A percentile compares a stretch with the other conserved stretches of the same genome.
Conservation (phyloP, 768 basidiomycete genomes). For the Infundibulicybe gibba region DNA sequence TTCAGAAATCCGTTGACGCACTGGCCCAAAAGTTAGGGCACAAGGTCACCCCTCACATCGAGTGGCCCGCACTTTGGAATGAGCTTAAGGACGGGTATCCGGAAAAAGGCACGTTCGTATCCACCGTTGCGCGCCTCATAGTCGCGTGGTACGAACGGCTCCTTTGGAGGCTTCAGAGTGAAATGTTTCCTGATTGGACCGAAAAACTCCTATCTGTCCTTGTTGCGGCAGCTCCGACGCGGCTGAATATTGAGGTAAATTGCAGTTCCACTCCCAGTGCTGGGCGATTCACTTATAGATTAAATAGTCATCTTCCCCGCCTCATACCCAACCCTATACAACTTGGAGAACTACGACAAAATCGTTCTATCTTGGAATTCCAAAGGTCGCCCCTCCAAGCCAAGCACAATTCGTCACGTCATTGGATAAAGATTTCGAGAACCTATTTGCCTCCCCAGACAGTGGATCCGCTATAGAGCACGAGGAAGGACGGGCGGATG, state of each 20-base stretch:
- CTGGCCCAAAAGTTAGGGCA: conserved; percentile 28
- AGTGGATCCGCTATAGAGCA: conserved; percentile 1
- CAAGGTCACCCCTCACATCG: conserved; percentile 25
- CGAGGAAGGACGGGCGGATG: conserved; percentile 30
- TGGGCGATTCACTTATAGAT: background rate
- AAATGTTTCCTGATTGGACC: conserved; percentile 28
- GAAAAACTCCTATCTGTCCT: conserved; percentile 26
- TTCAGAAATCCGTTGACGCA: conserved; percentile 19
- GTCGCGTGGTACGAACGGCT: conserved; percentile 32
- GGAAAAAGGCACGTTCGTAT: conserved; percentile 28
- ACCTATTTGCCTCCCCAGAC: conserved; percentile 16
- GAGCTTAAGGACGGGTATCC: conserved; percentile 24
- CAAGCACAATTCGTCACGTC: conserved; percentile 21
- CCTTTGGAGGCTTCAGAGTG: conserved; percentile 27
- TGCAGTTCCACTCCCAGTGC: background rate
- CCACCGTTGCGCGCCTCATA: conserved; percentile 25
- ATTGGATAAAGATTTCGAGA: conserved; percentile 32
- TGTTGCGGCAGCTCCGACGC: conserved; percentile 12
- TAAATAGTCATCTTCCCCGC: conserved; percentile 12
- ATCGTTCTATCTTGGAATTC: conserved; percentile 28
- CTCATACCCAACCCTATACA: conserved; percentile 17
- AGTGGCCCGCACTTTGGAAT: conserved; percentile 29
- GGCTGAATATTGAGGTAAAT: conserved; percentile 25
- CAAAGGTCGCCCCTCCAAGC: conserved; percentile 21
- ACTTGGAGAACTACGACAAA: conserved; percentile 22